phyloP scores from a whole-genome alignment of 768 basidiomycete species.

The Pholiota conissans region DNA sequence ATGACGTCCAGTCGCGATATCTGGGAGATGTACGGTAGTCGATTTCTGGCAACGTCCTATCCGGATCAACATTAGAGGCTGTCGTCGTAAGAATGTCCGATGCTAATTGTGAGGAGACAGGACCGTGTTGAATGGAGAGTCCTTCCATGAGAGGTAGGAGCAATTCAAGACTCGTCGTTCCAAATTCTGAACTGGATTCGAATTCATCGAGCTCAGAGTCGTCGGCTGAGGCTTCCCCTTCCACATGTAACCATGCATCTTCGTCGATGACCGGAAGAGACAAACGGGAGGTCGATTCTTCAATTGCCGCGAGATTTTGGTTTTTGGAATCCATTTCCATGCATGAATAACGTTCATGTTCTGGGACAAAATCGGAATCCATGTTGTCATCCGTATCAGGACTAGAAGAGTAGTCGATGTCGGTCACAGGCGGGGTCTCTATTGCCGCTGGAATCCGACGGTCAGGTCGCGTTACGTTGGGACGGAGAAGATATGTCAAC shows the following conservation, averaged over 20 bases:
- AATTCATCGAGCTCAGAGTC: constrained; percentile 20
- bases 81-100: background rate
- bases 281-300: constrained; percentile 14
- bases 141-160: constrained; percentile 20
- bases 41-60: background rate
- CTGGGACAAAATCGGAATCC: constrained; percentile 55
- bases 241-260: constrained; percentile 22
- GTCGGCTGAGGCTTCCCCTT: background rate
- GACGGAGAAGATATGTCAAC: constrained; percentile 78
- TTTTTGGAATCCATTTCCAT: constrained; percentile 39
- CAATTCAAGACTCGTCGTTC: constrained; percentile 19
- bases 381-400: constrained; percentile 45
- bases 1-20: background rate
- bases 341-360: constrained; percentile 49
- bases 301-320: constrained; percentile 27
- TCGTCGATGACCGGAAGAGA: constrained; percentile 29
- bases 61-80: background rate
- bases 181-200: constrained; percentile 27
- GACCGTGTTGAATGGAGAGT: constrained; percentile 5
- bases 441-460: constrained; percentile 40
- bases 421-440: constrained; percentile 75
- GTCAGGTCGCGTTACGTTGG: constrained; percentile 67
- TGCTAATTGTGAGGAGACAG: background rate
- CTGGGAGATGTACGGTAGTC: background rate
- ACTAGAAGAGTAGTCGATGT: constrained; percentile 56